A percentile compares a stretch with the other conserved stretches of the same genome.
phyloP scores from a whole-genome alignment of 805 yeast genomes.

The Nakazawaea ishiwadae region DNA sequence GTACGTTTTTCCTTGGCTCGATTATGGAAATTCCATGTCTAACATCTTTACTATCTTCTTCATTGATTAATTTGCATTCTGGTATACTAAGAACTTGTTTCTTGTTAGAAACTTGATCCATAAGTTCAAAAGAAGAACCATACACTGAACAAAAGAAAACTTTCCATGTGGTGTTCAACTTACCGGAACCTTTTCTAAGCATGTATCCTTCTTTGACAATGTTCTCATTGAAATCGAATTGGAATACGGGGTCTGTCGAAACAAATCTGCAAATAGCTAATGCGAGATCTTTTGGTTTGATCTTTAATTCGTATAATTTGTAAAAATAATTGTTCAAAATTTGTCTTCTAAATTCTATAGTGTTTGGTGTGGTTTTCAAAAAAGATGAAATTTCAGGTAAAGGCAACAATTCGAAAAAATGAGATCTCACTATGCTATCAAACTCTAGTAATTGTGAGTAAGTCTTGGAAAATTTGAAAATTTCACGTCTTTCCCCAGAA shows the following conservation, averaged over 20 bases:
- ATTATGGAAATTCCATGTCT: constrained; percentile 57
- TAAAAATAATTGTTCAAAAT: constrained; percentile 56
- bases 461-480: constrained; percentile 71
- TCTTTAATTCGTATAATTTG: constrained; percentile 51
- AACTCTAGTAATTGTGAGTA: constrained; percentile 55
- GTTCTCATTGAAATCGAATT: constrained; percentile 14
- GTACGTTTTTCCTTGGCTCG: constrained; percentile 35
- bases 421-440: constrained; percentile 55
- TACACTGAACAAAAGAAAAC: constrained; percentile 5
- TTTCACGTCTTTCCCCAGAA: constrained; percentile 51
- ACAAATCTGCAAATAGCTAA: constrained; percentile 57
- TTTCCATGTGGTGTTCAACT: constrained; percentile 14
- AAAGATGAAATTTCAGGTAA: constrained; percentile 65
- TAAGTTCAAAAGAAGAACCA: constrained; percentile 5
- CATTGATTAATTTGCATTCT: constrained; percentile 26
- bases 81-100: constrained; percentile 47
- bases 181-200: constrained; percentile 10
- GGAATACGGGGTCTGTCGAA: constrained; percentile 54
- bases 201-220: constrained; percentile 13
- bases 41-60: constrained; percentile 32
- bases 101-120: constrained; percentile 3
- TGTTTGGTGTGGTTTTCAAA: constrained; percentile 52
- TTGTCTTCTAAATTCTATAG: constrained; percentile 56
- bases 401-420: constrained; percentile 51
- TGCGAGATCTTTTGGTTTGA: constrained; percentile 48